Conservation (phyloP, 2,329 filamentous ascomycete species). For the Penicillium sclerotigenum region DNA sequence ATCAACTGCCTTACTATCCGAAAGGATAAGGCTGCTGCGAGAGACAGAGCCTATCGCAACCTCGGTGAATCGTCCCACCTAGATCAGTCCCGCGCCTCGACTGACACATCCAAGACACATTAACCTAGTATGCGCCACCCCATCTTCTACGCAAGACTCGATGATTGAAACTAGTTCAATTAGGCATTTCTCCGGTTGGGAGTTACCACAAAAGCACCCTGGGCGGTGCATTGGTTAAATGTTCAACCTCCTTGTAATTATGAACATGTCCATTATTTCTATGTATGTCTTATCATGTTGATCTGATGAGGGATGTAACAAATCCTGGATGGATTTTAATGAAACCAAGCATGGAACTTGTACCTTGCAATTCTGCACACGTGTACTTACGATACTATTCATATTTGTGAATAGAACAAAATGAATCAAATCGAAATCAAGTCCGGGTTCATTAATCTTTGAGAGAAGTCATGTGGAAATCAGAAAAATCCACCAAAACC, state of each 20-base stretch:
- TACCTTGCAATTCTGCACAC: neutral
- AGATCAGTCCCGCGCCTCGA: constrained; percentile 3
- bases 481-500: neutral
- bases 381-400: constrained; percentile 9
- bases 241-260: constrained; percentile 10
- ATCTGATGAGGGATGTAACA: neutral
- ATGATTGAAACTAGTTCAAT: neutral
- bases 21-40: constrained; percentile 32
- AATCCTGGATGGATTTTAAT: neutral
- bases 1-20: constrained; percentile 92
- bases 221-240: neutral
- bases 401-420: constrained; percentile 11
- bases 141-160: neutral
- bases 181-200: neutral
- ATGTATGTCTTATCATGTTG: neutral
- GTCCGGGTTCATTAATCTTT: neutral
- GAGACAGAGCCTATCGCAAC: constrained; percentile 37
- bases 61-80: constrained; percentile 29
- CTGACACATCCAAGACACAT: constrained; percentile 9
- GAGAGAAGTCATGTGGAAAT: neutral
- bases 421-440: neutral
- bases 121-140: neutral
- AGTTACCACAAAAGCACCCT: neutral
- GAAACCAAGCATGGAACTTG: constrained; percentile 3
- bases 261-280: neutral